These are phyloP conservation scores for Rhodosporidiobolus odoratus DNA, from an alignment of 768 basidiomycete species.

Conservation along the genomic window DNA sequence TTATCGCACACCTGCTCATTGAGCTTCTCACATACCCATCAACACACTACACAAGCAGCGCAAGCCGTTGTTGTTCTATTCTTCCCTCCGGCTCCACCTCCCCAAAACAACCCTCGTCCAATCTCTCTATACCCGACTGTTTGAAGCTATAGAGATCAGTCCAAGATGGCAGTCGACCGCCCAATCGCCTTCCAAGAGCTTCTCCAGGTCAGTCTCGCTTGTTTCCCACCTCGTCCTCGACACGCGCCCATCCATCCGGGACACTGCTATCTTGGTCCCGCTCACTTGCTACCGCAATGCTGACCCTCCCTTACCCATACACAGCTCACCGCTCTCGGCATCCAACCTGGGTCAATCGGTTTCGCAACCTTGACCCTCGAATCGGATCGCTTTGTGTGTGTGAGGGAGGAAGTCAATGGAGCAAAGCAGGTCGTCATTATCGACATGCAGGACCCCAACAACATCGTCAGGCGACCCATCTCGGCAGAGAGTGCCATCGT, in stretches of 20 bases:
- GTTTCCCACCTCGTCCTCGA: background rate
- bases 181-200: conserved; percentile 37
- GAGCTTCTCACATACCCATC: too few species aligned
- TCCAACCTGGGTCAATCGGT: conserved; percentile 93
- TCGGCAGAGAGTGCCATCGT: conserved; percentile 99
- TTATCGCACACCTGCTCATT: too few species aligned
- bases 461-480: conserved; percentile 90
- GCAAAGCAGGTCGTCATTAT: conserved; percentile 98
- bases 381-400: conserved; percentile 96
- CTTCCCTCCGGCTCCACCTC: background rate
- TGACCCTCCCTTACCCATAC: background rate
- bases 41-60: too few species aligned
- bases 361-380: conserved; percentile 96
- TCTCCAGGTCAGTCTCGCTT: conserved; percentile 24
- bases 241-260: background rate
- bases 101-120: background rate
- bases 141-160: background rate
- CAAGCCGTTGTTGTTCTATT: too few species aligned
- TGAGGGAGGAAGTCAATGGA: conserved; percentile 86
- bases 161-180: conserved; percentile 20
- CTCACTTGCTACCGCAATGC: background rate
- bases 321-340: conserved; percentile 88
- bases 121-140: background rate
- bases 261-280: background rate
- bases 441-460: conserved; percentile 93